Conservation (phyloP, 2,329 filamentous ascomycete species). For the Cladosporium cucumerinum region DNA sequence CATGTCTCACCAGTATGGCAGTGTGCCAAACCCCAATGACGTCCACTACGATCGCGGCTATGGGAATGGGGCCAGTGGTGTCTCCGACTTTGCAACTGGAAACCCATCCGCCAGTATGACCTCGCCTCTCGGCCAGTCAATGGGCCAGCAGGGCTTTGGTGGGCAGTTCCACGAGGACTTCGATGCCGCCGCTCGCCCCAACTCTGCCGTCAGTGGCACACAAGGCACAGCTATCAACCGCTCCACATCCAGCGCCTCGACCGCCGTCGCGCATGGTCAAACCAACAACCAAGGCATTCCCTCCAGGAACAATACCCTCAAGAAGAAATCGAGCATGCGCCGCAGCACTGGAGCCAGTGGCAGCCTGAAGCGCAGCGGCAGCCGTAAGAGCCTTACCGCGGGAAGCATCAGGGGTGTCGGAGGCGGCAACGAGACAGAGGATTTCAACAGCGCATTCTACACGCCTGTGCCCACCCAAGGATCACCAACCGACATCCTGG, state of each 20-base stretch:
- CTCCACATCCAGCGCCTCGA: slow-evolving; percentile 57
- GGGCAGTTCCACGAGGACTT: slow-evolving; percentile 53
- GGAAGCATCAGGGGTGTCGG: slow-evolving; percentile 81
- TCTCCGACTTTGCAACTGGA: slow-evolving; percentile 39
- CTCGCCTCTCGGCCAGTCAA: slow-evolving; percentile 37
- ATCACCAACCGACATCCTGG: slow-evolving; percentile 82
- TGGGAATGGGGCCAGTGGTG: slow-evolving; percentile 24
- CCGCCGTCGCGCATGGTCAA: slow-evolving; percentile 36
- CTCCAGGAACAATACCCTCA: slow-evolving; percentile 70
- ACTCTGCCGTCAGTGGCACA: slow-evolving; percentile 57
- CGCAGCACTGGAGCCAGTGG: slow-evolving; percentile 48
- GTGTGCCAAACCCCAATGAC: slow-evolving; percentile 40
- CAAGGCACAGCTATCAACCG: slow-evolving; percentile 52
- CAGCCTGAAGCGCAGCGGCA: slow-evolving; percentile 75
- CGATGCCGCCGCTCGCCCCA: slow-evolving; percentile 61
- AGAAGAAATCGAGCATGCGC: slow-evolving; percentile 80
- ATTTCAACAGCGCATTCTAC: slow-evolving; percentile 79
- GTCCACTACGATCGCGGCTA: slow-evolving; percentile 37
- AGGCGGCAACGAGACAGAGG: slow-evolving; percentile 58
- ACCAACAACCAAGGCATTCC: slow-evolving; percentile 35
- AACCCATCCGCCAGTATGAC: slow-evolving; percentile 32
- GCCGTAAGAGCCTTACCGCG: slow-evolving; percentile 75
- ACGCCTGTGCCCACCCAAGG: slow-evolving; percentile 85
- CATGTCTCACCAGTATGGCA: slow-evolving; percentile 33
- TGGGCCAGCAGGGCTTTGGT: slow-evolving; percentile 30